Conservation (phyloP, 352 stramenopile species). For the Phytophthora niederhauseri region DNA sequence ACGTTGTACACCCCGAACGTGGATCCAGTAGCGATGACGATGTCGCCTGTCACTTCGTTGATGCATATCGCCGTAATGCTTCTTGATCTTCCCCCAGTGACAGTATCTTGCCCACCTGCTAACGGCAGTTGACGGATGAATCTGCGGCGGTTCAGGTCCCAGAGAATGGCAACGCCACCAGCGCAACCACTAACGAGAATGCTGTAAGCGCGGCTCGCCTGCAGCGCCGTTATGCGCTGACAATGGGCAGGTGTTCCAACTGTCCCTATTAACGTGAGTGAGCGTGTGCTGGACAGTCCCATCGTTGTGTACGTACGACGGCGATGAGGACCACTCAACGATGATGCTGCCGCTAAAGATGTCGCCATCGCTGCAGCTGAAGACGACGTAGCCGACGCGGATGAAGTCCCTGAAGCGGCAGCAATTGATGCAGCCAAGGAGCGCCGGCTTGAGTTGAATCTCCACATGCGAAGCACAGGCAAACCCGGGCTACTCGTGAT, state of each 20-base stretch:
- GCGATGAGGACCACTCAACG: constrained; percentile 33
- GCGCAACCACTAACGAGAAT: constrained; percentile 69
- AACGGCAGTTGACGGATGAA: constrained; percentile 56
- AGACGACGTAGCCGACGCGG: constrained; percentile 29
- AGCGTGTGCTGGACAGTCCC: constrained; percentile 38
- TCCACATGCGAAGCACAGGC: constrained; percentile 66
- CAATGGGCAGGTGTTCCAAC: constrained; percentile 49
- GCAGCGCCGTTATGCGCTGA: constrained; percentile 49
- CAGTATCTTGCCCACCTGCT: constrained; percentile 13
- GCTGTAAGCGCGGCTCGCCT: constrained; percentile 68
- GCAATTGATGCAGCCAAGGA: constrained; percentile 34
- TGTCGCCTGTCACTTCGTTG: constrained; percentile 69
- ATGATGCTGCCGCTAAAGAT: constrained; percentile 33
- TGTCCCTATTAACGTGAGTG: constrained; percentile 50
- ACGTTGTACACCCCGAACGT: constrained; percentile 72
- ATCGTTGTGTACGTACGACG: constrained; percentile 30
- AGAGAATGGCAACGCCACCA: constrained; percentile 59
- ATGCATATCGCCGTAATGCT: constrained; percentile 59
- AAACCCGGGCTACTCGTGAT: constrained; percentile 50
- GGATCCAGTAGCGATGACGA: constrained; percentile 52
- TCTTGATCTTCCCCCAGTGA: neutral
- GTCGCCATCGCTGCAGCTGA: constrained; percentile 36
- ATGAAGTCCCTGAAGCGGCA: constrained; percentile 30
- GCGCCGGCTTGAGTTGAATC: constrained; percentile 36
- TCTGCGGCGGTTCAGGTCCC: constrained; percentile 72